These are phyloP conservation scores for Diplodia sapinea DNA, from an alignment of 2,329 filamentous ascomycete genomes.

Conservation along the genomic window DNA sequence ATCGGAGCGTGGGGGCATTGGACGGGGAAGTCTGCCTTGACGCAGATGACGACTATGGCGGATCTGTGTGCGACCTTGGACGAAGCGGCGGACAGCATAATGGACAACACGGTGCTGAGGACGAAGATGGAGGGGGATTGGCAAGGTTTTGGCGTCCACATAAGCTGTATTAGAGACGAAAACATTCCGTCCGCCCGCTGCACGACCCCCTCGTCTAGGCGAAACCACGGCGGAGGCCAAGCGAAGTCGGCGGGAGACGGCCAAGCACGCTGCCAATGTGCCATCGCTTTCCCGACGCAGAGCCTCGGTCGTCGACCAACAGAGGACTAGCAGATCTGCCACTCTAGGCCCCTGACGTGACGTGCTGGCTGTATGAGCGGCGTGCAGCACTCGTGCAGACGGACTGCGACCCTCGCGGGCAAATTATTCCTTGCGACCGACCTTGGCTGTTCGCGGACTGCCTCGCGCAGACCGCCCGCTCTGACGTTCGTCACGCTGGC, in stretches of 20 bases:
- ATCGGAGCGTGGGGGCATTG: background rate
- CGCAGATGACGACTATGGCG: conserved; percentile 4
- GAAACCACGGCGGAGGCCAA: conserved; percentile 23
- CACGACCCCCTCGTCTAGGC: conserved; percentile 6
- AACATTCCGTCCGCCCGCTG: conserved; percentile 22
- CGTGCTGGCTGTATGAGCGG: conserved; percentile 23
- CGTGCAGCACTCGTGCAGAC: conserved; percentile 23
- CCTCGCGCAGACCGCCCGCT: conserved; percentile 45
- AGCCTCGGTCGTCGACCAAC: conserved; percentile 28
- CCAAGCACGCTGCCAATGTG: background rate
- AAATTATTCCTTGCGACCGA: conserved; percentile 30
- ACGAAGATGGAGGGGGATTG: conserved; percentile 35
- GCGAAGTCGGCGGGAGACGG: conserved; percentile 8
- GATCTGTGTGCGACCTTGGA: background rate
- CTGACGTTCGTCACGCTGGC: conserved; percentile 50
- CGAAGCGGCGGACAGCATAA: conserved; percentile 1
- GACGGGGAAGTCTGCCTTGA: background rate
- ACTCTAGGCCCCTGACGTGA: conserved; percentile 20
- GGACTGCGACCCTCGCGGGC: conserved; percentile 27
- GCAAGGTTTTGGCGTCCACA: conserved; percentile 54
- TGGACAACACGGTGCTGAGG: background rate
- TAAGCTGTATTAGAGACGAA: conserved; percentile 49
- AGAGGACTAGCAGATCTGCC: conserved; percentile 17
- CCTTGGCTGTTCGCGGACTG: conserved; percentile 38
- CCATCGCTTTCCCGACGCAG: conserved; percentile 21